A percentile compares a stretch with the other conserved stretches of the same genome.
Conservation (phyloP, 169 alveolate genomes). For the Cryptosporidium viatorum region DNA sequence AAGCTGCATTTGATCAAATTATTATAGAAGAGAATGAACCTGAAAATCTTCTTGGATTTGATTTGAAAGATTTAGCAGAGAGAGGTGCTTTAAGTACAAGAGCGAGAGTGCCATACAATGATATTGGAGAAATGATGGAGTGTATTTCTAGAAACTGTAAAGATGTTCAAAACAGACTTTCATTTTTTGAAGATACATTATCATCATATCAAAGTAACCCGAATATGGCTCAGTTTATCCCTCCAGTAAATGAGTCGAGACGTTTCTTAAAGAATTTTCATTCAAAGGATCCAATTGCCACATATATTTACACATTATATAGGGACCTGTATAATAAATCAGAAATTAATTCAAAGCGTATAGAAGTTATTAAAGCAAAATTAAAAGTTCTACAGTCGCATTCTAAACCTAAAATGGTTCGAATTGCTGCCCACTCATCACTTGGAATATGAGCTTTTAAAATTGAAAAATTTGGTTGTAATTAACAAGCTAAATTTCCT, state of each 20-base stretch:
- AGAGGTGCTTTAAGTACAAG: constrained; percentile 22
- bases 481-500: neutral
- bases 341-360: constrained; percentile 64
- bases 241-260: constrained; percentile 63
- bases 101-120: constrained; percentile 59
- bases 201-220: constrained; percentile 48
- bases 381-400: constrained; percentile 57
- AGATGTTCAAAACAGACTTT: constrained; percentile 66
- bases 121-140: constrained; percentile 73
- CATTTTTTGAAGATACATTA: constrained; percentile 36
- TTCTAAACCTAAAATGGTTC: constrained; percentile 62
- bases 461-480: neutral
- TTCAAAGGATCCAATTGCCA: constrained; percentile 69
- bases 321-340: constrained; percentile 64
- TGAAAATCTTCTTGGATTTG: constrained; percentile 53
- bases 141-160: constrained; percentile 67
- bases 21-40: neutral
- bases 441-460: constrained; percentile 16
- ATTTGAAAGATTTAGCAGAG: constrained; percentile 59
- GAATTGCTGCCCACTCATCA: constrained; percentile 64
- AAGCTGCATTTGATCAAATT: constrained; percentile 1
- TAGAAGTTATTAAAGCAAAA: constrained; percentile 70
- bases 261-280: constrained; percentile 45
- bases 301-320: constrained; percentile 47
- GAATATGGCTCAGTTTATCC: constrained; percentile 50